Evolutionary conservation across 2,329 filamentous ascomycete species (phyloP).

Genomic region (Penicillium sp.): DNA sequence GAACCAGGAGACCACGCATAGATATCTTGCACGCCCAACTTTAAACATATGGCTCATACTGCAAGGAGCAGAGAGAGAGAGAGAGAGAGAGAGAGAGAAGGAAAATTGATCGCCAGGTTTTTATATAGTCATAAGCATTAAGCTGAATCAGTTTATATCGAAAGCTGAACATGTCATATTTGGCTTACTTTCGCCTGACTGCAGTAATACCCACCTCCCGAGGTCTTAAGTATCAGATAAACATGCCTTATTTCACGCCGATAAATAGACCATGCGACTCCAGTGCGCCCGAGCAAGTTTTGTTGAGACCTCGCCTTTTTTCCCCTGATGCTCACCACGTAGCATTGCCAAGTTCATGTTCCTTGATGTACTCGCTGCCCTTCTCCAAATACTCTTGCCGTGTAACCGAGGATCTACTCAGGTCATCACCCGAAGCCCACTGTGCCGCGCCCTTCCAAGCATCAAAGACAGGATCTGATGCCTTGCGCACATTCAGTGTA

Average conservation of each 20-base stretch:
- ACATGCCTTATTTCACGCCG: constrained; percentile 9
- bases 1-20: background rate
- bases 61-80: background rate
- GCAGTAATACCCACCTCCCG: background rate
- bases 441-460: constrained; percentile 89
- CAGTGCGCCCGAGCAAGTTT: constrained; percentile 22
- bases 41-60: background rate
- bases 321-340: constrained; percentile 25
- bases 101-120: too few relatives aligned
- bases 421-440: constrained; percentile 65
- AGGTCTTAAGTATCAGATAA: constrained; percentile 7
- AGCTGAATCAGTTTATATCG: too few relatives aligned
- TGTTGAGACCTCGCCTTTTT: constrained; percentile 1
- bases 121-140: background rate
- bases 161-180: constrained; percentile 2
- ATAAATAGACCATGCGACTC: constrained; percentile 17
- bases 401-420: constrained; percentile 67
- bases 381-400: constrained; percentile 87
- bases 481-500: constrained; percentile 68
- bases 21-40: background rate
- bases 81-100: too few relatives aligned
- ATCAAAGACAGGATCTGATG: constrained; percentile 75
- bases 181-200: background rate
- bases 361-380: constrained; percentile 86
- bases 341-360: constrained; percentile 41